Percentiles rank a stretch among this genome's conserved stretches.
phyloP scores from a whole-genome alignment of 345 rosid genomes.

The Eucalyptus pauciflora region DNA sequence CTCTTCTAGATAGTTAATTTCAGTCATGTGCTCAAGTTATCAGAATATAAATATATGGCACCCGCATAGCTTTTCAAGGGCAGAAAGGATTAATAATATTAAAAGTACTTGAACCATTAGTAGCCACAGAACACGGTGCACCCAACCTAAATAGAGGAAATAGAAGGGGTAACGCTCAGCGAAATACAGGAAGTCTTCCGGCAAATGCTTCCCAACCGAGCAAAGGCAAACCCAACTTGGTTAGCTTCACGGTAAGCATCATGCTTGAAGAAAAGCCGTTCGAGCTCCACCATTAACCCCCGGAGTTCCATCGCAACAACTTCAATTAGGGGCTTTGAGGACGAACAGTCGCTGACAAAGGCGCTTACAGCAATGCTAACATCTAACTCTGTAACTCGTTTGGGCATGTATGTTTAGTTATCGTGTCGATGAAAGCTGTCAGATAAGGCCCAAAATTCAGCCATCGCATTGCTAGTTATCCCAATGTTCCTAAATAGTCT shows the following conservation, averaged over 20 bases:
- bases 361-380: neutral
- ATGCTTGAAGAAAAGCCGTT: neutral
- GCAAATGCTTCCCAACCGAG: neutral
- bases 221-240: neutral
- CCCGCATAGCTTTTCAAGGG: neutral
- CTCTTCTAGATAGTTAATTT: no score
- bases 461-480: neutral
- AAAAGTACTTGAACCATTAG: neutral
- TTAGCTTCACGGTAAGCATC: neutral
- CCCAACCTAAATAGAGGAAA: neutral
- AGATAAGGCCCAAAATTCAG: neutral
- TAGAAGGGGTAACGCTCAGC: neutral
- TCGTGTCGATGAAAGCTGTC: neutral
- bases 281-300: neutral
- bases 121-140: neutral
- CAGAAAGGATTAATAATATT: neutral
- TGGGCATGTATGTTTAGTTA: neutral
- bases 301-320: neutral
- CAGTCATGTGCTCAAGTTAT: neutral
- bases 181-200: neutral
- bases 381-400: neutral
- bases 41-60: neutral
- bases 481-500: neutral
- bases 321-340: neutral
- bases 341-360: neutral